Base-by-base conservation (phyloP, 2,329 filamentous ascomycete genomes). In the Aspergillus nomiae region DNA sequence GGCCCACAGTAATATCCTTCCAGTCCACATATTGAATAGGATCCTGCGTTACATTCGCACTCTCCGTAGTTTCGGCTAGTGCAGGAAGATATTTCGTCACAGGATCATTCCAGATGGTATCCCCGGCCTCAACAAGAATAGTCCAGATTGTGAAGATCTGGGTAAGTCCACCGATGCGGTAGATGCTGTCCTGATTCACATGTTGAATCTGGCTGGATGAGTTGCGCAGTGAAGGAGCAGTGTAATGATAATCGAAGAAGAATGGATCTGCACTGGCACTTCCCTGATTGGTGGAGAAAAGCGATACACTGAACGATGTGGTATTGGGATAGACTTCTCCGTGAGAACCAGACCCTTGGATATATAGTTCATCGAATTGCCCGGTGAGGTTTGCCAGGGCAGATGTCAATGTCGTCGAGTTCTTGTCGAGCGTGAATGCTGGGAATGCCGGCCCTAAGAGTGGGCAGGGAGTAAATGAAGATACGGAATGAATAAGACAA, bases 41-140 rank as follows among this genome's bases (percentile, higher is more conserved):
- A 28, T 26, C 24, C 7, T 24, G 45, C 3, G 7, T 28, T 53
- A 51, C 12, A 24, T 59, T 45, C 6, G 34, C 34, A 16, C 0
- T 16, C 11, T 6, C 1, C 0, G 38, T 19, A 57, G 63, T 61
- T 24, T 19, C 26, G 8, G 11, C 12, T 16, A 81, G 68, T 59
- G 81, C 78, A 2, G 79, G 77, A 2, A 81, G 67, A 56, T 76
- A 77, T 16, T 79, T 78, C 1, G 76, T 75, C 14, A 82, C 70
- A 3, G 77, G 78, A 6, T 81, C 76, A 58, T 77, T 76, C 70
- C 75, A 77, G 38, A 74, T 66, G 0, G 63, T 56, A 30, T 78
- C 77, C 0, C 78, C 78, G 0, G 71, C 74, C 16, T 73, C 71
- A 0, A 74, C 67, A 0, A 81, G 70, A 41, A 78, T 76, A 0